Evolutionary conservation across 2,329 filamentous ascomycete genomes (phyloP).

Genomic region (Arthrobotrys sphaeroides): DNA sequence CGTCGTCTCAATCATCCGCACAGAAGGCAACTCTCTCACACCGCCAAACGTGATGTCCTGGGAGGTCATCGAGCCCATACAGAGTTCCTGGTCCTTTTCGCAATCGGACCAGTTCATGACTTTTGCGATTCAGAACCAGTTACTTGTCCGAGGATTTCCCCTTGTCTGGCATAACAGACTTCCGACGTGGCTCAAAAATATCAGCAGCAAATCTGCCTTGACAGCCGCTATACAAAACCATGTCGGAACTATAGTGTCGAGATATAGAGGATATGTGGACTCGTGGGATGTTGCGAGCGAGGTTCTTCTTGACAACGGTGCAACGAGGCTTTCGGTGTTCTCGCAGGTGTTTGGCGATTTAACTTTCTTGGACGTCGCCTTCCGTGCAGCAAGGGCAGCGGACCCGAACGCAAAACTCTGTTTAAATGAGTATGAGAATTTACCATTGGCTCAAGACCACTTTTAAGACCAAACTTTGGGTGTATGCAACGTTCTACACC

Average conservation of each 20-base stretch:
- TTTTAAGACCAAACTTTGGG: too few species aligned
- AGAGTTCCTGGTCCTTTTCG: constrained; percentile 67
- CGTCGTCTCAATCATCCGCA: constrained; percentile 68
- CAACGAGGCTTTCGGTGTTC: not conserved
- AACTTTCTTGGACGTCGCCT: constrained; percentile 17
- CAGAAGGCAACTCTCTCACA: constrained; percentile 72
- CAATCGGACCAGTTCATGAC: constrained; percentile 70
- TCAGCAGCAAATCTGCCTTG: constrained; percentile 64
- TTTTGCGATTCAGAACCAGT: constrained; percentile 68
- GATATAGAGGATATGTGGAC: constrained; percentile 71
- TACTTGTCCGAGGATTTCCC: constrained; percentile 72
- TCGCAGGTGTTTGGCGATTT: constrained; percentile 8
- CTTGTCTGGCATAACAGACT: constrained; percentile 72
- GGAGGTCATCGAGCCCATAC: constrained; percentile 66
- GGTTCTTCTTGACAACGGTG: not conserved
- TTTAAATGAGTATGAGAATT: constrained; percentile 22
- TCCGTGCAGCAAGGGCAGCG: not conserved
- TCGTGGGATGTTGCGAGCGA: constrained; percentile 62
- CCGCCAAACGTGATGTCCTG: constrained; percentile 77
- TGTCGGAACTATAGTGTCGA: constrained; percentile 67
- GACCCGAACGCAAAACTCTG: constrained; percentile 29
- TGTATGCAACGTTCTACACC: not conserved
- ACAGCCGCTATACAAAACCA: constrained; percentile 69
- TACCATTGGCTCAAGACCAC: not conserved
- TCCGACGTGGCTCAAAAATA: constrained; percentile 68